These are phyloP conservation scores for Ramicandelaber brevisporus DNA, from an alignment of 192 early-diverging fungal species.

Conservation along the genomic window DNA sequence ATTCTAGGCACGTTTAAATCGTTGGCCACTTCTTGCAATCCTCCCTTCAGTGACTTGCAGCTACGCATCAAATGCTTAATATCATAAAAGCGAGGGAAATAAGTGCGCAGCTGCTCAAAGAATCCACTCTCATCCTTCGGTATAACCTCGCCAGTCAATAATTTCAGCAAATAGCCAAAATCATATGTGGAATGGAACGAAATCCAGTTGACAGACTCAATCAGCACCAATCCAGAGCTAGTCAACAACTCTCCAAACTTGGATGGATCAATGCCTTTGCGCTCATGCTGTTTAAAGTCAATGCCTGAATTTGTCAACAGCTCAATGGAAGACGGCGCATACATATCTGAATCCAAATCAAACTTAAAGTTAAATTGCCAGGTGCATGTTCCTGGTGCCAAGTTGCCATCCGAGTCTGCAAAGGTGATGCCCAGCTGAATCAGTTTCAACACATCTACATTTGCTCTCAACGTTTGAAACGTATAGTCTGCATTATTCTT, in stretches of 20 bases:
- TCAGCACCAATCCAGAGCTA: conserved; percentile 83
- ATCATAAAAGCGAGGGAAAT: conserved; percentile 98
- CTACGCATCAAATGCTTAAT: conserved; percentile 98
- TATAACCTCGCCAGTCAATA: conserved; percentile 69
- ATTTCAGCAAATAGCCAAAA: conserved; percentile 93
- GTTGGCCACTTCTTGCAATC: conserved; percentile 94
- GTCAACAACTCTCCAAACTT: conserved; percentile 95
- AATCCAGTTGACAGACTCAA: conserved; percentile 90
- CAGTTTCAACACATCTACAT: conserved; percentile 91
- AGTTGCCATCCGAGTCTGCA: conserved; percentile 62
- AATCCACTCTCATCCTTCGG: conserved; percentile 90
- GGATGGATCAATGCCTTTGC: conserved; percentile 82
- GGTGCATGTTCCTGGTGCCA: conserved; percentile 63
- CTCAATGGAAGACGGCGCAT: conserved; percentile 97
- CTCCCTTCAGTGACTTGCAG: conserved; percentile 87
- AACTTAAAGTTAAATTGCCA: conserved; percentile 99
- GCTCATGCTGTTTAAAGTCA: conserved; percentile 89
- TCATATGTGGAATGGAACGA: conserved; percentile 99
- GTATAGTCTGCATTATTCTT: conserved; percentile 90
- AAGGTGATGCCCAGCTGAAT: conserved; percentile 96
- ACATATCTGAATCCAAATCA: conserved; percentile 88
- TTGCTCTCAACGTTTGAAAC: conserved; percentile 91
- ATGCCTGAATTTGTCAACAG: conserved; percentile 90
- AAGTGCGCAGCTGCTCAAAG: conserved; percentile 70
- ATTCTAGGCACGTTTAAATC: conserved; percentile 78